A percentile compares a stretch with the other conserved stretches of the same genome.
phyloP scores from a whole-genome alignment of 768 basidiomycete species.

The Boletus patriciae region DNA sequence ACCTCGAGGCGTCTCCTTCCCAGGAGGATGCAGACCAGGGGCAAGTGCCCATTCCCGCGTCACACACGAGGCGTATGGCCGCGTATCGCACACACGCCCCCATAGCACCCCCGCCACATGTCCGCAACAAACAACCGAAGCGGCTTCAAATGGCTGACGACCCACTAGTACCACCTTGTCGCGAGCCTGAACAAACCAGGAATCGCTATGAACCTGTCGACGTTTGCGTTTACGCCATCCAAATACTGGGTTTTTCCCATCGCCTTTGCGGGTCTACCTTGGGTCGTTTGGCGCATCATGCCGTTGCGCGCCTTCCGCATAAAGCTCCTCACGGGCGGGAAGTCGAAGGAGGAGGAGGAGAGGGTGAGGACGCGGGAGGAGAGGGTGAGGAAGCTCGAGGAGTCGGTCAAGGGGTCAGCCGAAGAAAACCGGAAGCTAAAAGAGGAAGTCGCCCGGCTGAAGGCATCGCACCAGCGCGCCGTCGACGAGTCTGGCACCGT shows the following conservation, averaged over 20 bases:
- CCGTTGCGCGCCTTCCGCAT: not conserved
- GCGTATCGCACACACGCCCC: slow-evolving; percentile 18
- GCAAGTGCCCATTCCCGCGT: not conserved
- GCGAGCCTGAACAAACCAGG: slow-evolving; percentile 23
- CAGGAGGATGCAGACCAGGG: slow-evolving; percentile 12
- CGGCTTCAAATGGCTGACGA: slow-evolving; percentile 27
- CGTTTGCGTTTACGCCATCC: slow-evolving; percentile 27
- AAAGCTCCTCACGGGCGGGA: not conserved
- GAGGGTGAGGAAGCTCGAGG: slow-evolving; percentile 19
- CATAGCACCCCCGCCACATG: slow-evolving; percentile 30
- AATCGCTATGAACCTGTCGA: slow-evolving; percentile 31
- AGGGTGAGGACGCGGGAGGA: slow-evolving; percentile 15
- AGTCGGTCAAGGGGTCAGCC: not conserved
- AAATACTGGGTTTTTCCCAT: slow-evolving; percentile 30
- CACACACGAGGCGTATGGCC: slow-evolving; percentile 18
- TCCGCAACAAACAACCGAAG: slow-evolving; percentile 23
- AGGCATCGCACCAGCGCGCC: not conserved
- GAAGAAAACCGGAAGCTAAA: slow-evolving; percentile 24
- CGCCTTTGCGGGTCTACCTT: slow-evolving; percentile 30
- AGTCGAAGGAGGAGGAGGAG: slow-evolving; percentile 25
- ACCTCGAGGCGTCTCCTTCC: slow-evolving; percentile 13
- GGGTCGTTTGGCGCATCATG: slow-evolving; percentile 22
- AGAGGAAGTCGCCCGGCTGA: slow-evolving; percentile 19
- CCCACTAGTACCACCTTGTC: slow-evolving; percentile 10
- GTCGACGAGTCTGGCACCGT: slow-evolving; percentile 12